Evolutionary conservation across 257 asterid species (phyloP).

Genomic region (Eustoma russellianum): DNA sequence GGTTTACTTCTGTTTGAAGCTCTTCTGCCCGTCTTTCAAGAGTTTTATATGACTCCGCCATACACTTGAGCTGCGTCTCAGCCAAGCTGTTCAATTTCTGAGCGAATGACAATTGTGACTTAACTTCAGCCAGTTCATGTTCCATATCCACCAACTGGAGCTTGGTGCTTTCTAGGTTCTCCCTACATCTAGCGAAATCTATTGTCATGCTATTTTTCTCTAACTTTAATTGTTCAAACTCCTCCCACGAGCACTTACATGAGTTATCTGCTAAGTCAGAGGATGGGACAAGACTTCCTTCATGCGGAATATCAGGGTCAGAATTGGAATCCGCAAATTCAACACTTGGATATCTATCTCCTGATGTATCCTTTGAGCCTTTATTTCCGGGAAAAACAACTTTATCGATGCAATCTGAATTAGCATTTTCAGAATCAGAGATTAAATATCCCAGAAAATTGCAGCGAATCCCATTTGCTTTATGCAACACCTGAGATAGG

Average conservation of each 20-base stretch:
- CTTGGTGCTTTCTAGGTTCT: slow-evolving; percentile 53
- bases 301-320: slow-evolving; percentile 70
- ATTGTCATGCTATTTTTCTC: slow-evolving; percentile 58
- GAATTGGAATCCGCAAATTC: slow-evolving; percentile 69
- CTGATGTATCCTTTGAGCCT: slow-evolving; percentile 35
- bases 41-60: slow-evolving; percentile 86
- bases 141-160: slow-evolving; percentile 61
- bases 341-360: slow-evolving; percentile 41
- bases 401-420: slow-evolving; percentile 81
- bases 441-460: slow-evolving; percentile 58
- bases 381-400: slow-evolving; percentile 80
- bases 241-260: slow-evolving; percentile 79
- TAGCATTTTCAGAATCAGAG: slow-evolving; percentile 60
- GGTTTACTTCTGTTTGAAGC: slow-evolving; percentile 55
- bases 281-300: slow-evolving; percentile 67
- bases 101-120: slow-evolving; percentile 65
- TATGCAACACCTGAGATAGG: slow-evolving; percentile 51
- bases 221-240: slow-evolving; percentile 67
- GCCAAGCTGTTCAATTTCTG: slow-evolving; percentile 74
- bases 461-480: slow-evolving; percentile 65
- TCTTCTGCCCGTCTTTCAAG: slow-evolving; percentile 76
- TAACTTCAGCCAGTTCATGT: slow-evolving; percentile 67
- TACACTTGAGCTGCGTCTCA: slow-evolving; percentile 95
- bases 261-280: slow-evolving; percentile 56
- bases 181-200: slow-evolving; percentile 52